Base-by-base conservation (phyloP, 2,329 filamentous ascomycete genomes). In the Ophiostoma himal-ulmi region DNA sequence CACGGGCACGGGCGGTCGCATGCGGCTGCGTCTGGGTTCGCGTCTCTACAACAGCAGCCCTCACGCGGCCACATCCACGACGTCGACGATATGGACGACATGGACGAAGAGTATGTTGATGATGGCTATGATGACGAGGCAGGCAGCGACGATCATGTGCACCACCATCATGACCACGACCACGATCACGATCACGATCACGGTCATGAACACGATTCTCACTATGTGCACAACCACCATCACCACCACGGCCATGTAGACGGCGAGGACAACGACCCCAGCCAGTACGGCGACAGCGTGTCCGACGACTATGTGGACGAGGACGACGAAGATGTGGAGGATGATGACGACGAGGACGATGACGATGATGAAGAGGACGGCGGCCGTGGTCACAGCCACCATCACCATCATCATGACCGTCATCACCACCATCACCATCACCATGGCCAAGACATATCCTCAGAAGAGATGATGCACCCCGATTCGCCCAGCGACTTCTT, bases 401-500 rank as follows among this genome's bases (percentile, higher is more conserved):
- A 87, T 72, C 82, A 81, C 6, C 80, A 81, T 88, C 77, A 78
- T 68, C 75, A 81, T 44, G 79, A 81, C 20, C 80, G 82, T 60
- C 83, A 84, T 26, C 84, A 86, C 52, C 82, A 88, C 54, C 88
- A 86, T 70, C 84, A 85, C 75, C 90, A 92, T 68, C 89, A 91
- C 70, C 88, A 91, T 73, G 82, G 82, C 69, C 89, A 90, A 71
- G 90, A 92, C 88, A 91, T 74, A 11, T 70, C 75, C 84, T 84
- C 85, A 5, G 79, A 82, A 72, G 79, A 81, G 5, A 44, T 67
- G 73, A 78, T 83, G 68, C 90, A 88, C 75, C 86, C 86, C 79
- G 88, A 87, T 76, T 87, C 86, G 75, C 88, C 92, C 74, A 84
- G 88, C 72, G 94, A 98, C 80, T 97, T 98, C 81, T 94, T 98